Evolutionary conservation across 129 eudicot genomes (phyloP).

Genomic region (Lonicera japonica): DNA sequence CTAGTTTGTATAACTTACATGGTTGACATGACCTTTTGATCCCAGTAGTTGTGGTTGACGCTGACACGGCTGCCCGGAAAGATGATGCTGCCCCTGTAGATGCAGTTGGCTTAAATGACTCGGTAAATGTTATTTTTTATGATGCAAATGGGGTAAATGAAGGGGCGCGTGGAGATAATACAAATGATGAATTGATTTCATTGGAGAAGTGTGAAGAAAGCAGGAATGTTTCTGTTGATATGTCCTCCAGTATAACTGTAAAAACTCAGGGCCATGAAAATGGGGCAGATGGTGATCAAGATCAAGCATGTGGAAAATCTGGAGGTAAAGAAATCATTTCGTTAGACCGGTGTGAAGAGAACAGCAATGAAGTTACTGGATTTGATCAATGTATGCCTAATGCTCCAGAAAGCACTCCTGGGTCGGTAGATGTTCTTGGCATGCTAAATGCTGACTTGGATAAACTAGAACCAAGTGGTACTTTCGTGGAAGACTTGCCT

Average conservation of each 20-base stretch:
- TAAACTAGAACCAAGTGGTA: conserved; percentile 19
- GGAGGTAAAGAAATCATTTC: conserved; percentile 18
- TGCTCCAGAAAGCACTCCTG: conserved; percentile 15
- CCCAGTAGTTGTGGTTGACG: conserved; percentile 11
- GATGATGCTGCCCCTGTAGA: conserved; percentile 4
- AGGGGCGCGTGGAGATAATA: neutral
- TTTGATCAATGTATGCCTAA: conserved; percentile 14
- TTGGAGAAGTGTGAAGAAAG: conserved; percentile 18
- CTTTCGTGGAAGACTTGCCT: conserved; percentile 21
- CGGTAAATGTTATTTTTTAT: conserved; percentile 5
- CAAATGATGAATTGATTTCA: neutral
- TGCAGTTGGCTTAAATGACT: conserved; percentile 5
- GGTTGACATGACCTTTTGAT: conserved; percentile 4
- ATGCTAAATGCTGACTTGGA: conserved; percentile 9
- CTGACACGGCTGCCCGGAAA: conserved; percentile 6
- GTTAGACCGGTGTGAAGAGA: conserved; percentile 8
- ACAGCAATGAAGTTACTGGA: conserved; percentile 5
- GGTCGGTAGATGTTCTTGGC: conserved; percentile 6
- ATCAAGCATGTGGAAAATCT: conserved; percentile 12
- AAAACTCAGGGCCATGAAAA: conserved; percentile 9
- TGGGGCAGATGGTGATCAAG: conserved; percentile 10
- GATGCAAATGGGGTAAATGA: conserved; percentile 26
- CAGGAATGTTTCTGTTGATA: neutral
- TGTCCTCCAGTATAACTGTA: conserved; percentile 3
- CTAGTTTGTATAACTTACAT: conserved; percentile 1